phyloP scores from a whole-genome alignment of 192 early-diverging fungal genomes.

The Funneliformis mosseae region DNA sequence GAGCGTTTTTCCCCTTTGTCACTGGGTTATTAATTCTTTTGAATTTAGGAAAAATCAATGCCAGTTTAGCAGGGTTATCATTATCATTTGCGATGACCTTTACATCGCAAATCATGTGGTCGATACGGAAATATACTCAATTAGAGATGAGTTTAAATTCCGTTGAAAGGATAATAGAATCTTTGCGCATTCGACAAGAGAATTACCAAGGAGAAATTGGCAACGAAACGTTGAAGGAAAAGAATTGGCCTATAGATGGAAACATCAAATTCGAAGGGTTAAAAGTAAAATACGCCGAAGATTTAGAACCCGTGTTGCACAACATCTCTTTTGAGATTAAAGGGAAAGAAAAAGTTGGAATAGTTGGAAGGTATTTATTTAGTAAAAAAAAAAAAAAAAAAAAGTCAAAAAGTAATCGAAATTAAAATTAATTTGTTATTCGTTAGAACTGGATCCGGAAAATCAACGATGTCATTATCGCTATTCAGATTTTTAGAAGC shows the following conservation, averaged over 20 bases:
- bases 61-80: slow-evolving; percentile 79
- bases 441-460: slow-evolving; percentile 60
- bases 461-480: slow-evolving; percentile 75
- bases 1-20: slow-evolving; percentile 68
- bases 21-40: slow-evolving; percentile 56
- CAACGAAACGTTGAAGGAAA: slow-evolving; percentile 44
- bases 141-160: slow-evolving; percentile 88
- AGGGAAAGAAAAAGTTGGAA: slow-evolving; percentile 79
- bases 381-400: background rate
- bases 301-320: slow-evolving; percentile 74
- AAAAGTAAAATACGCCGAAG: slow-evolving; percentile 79
- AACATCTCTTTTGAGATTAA: slow-evolving; percentile 71
- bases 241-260: slow-evolving; percentile 72
- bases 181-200: slow-evolving; percentile 79
- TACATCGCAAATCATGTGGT: slow-evolving; percentile 76
- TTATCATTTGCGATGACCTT: slow-evolving; percentile 84
- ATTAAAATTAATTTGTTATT: background rate
- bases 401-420: background rate
- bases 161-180: slow-evolving; percentile 86
- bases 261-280: slow-evolving; percentile 70
- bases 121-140: slow-evolving; percentile 69
- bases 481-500: slow-evolving; percentile 85
- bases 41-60: slow-evolving; percentile 53
- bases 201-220: slow-evolving; percentile 52
- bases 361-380: slow-evolving; percentile 71